Evolutionary conservation across 176 grass and related monocot species (phyloP).

Genomic region (Eragrostis nindensis): DNA sequence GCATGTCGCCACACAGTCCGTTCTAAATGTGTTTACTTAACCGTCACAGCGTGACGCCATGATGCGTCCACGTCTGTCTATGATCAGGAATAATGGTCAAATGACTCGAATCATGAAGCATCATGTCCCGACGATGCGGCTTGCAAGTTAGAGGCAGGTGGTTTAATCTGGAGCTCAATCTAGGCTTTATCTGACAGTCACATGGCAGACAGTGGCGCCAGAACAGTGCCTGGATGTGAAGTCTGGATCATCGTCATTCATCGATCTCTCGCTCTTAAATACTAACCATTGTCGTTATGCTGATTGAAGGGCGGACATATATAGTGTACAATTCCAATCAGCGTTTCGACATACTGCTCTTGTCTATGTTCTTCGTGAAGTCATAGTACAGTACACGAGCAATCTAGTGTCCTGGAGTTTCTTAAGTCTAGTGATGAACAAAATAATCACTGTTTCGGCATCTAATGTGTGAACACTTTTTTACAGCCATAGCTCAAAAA

Average conservation of each 20-base stretch:
- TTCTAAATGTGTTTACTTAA: not conserved
- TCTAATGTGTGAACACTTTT: too few species aligned
- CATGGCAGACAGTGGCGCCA: not conserved
- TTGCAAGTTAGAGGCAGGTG: not conserved
- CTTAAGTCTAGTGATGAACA: too few species aligned
- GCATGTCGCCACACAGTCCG: not conserved
- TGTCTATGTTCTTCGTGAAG: too few species aligned
- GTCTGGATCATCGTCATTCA: not conserved
- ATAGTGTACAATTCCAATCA: too few species aligned
- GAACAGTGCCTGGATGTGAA: not conserved
- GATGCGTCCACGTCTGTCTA: not conserved
- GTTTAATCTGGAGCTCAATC: not conserved
- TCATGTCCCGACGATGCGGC: too few species aligned
- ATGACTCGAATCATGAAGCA: not conserved
- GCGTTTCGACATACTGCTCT: too few species aligned
- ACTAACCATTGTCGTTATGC: not conserved
- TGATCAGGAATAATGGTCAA: not conserved
- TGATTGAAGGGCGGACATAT: too few species aligned
- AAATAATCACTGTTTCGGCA: too few species aligned
- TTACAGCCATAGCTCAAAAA: too few species aligned
- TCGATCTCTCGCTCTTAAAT: too few species aligned
- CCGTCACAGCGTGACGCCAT: not conserved
- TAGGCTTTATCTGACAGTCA: not conserved
- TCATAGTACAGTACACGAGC: too few species aligned
- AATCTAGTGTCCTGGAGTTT: too few species aligned